These are phyloP conservation scores for Boeremia lycopersici DNA, from an alignment of 2,329 filamentous ascomycete genomes.

Conservation along the genomic window DNA sequence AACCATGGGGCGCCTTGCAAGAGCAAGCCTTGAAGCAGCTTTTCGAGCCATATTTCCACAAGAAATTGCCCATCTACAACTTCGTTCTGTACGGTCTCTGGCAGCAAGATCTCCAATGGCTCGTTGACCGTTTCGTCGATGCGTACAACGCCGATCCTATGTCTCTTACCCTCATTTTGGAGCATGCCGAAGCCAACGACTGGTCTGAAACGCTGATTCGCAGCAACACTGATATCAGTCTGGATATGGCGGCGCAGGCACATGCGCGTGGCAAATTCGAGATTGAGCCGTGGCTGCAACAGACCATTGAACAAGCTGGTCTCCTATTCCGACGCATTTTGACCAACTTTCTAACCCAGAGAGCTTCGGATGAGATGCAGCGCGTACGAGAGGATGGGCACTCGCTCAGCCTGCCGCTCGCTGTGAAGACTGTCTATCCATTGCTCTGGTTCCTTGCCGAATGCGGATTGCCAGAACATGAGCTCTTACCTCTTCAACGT, in stretches of 20 bases:
- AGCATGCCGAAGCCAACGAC: conserved; percentile 78
- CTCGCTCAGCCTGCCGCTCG: conserved; percentile 73
- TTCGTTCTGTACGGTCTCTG: conserved; percentile 92
- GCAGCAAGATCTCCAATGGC: conserved; percentile 88
- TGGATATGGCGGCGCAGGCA: conserved; percentile 84
- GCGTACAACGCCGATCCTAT: conserved; percentile 73
- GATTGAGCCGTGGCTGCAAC: conserved; percentile 78
- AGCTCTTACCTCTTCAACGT: conserved; percentile 81
- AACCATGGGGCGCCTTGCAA: conserved; percentile 77
- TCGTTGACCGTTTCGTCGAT: conserved; percentile 78
- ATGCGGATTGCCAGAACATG: conserved; percentile 63
- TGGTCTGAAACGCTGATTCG: conserved; percentile 85
- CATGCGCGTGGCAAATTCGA: conserved; percentile 83
- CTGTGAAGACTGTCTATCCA: conserved; percentile 82
- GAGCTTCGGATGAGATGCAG: conserved; percentile 79
- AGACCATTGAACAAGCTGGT: conserved; percentile 67
- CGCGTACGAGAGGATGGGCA: conserved; percentile 74
- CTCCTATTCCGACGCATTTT: conserved; percentile 73
- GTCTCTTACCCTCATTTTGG: conserved; percentile 71
- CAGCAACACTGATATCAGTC: conserved; percentile 79
- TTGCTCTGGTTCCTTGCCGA: conserved; percentile 76
- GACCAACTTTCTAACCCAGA: conserved; percentile 81
- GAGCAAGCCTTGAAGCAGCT: conserved; percentile 76
- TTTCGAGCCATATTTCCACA: conserved; percentile 83
- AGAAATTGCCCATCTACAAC: conserved; percentile 76